Evolutionary conservation across 1,284 basidiomycete genomes (phyloP).

Genomic region (Ceratobasidium sp.): DNA sequence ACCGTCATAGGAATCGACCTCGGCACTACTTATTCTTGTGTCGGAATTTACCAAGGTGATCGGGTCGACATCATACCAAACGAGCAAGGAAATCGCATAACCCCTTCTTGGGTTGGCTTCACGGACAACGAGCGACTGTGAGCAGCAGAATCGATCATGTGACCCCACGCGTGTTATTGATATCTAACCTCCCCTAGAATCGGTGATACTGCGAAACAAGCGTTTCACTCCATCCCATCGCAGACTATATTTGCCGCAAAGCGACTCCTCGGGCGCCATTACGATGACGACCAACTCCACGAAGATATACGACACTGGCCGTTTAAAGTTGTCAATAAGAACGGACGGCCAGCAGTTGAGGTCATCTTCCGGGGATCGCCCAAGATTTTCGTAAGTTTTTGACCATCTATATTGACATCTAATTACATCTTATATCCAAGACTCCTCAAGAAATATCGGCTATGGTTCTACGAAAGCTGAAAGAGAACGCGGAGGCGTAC

Average conservation of each 20-base stretch:
- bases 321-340: slow-evolving; percentile 66
- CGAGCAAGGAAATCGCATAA: slow-evolving; percentile 3
- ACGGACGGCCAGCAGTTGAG: slow-evolving; percentile 68
- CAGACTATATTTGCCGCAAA: slow-evolving; percentile 4
- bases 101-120: slow-evolving; percentile 11
- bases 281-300: background rate
- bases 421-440: slow-evolving; percentile 31
- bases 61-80: slow-evolving; percentile 10
- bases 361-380: slow-evolving; percentile 68
- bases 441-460: slow-evolving; percentile 14
- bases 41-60: background rate
- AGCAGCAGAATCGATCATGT: slow-evolving; percentile 5
- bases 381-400: slow-evolving; percentile 58
- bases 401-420: background rate
- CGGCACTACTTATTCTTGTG: slow-evolving; percentile 64
- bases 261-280: slow-evolving; percentile 2
- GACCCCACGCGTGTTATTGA: background rate
- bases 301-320: slow-evolving; percentile 56
- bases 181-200: background rate
- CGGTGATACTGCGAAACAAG: slow-evolving; percentile 8
- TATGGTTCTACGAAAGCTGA: background rate
- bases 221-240: background rate
- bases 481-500: slow-evolving; percentile 2
- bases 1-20: slow-evolving; percentile 95
- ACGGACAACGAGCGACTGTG: background rate